Base-by-base conservation (phyloP, 192 early-diverging fungal genomes). In the Coemansia sp. region DNA sequence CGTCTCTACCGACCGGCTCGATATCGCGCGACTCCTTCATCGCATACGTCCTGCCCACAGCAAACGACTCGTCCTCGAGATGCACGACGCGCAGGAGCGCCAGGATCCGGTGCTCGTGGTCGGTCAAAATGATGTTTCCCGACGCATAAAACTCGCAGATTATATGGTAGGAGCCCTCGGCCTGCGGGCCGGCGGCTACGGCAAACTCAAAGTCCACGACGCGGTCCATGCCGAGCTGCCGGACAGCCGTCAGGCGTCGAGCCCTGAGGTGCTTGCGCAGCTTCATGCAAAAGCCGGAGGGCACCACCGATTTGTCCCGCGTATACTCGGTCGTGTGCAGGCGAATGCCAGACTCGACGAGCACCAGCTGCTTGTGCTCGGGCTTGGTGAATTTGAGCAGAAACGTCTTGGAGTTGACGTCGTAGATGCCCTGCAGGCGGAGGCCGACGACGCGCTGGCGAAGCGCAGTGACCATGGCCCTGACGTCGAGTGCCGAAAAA, bases 121-220 rank as follows among this genome's bases (percentile, higher is more conserved):
- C 91, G 7, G 95, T 96, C 64, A 99, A 76, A 55, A 99, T 95
- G 49, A 99, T 85, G 83, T 99, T 99, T 2, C 97, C 97, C 48
- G 88, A 83, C 55, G 90, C 85, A 63, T 91, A 90, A 65, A 89
- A 90, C 75, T 93, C 91, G 50, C 84, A 82, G 59, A 93, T 83
- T 19, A 92, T 75, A 57, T 92, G 89, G 62, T 88, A 91, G 0
- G 85, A 84, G 47, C 79, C 79, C 36, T 81, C 79, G 8, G 52
- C 62, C 18, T 67, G 29, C 0, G 72, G 35, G 1, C 79, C 79
- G 0, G 69, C 73, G 2, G 60, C 64, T 24, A 71, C 77, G 9
- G 85, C 95, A 87, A 99, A 99, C 60, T 91, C 85, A 81, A 98
- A 87, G 75, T 98, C 93, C 13, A 98, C 84, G 55, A 93, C 87